Base-by-base conservation (phyloP, 441 rosid species). In the Mallotus repandus region DNA sequence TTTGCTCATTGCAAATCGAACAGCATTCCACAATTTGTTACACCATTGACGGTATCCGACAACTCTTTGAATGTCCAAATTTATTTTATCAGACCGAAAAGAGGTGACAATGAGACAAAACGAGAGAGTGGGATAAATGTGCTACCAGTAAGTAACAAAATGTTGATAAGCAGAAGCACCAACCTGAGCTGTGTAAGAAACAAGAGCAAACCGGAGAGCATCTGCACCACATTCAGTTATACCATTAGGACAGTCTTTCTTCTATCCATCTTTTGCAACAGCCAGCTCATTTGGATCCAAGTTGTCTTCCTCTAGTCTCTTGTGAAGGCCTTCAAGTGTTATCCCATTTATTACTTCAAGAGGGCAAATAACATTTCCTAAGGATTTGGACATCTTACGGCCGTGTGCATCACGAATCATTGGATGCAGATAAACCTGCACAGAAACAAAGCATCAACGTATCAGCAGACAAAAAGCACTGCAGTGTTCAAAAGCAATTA, bases 361-460 rank as follows among this genome's bases (percentile, higher is more conserved):
- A 53, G 98, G 99, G 76, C 93, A 98, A 46, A 96, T 84, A 49
- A 93, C 99, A 86, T 91, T 96, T 71, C 99, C 99, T 74, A 93
- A 79, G 56, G 98, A 93, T 79, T 96, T 96, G 2, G 98, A 93
- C 99, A 96, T 93, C 81, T 93, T 96, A 53, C 98, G 93, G 25
- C 99, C 99, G 69, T 93, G 98, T 46, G 99, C 99, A 87, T 93
- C 99, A 15, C 99, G 97, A 76, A 96, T 81, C 98, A 96, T 96
- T 57, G 98, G 97, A 82, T 93, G 99, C 77, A 96, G 81, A 78
- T 93, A 96, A 69, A 95, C 95, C 97, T 95, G 79, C 49, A 83
- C 9, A 25, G 62, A 29, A 45, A 74, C 70, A 71, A 75, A 35
- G 11, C 22, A 67, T 60, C 25, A 52, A 73, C 25, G 35, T 48